Base-by-base conservation (phyloP, 495 filamentous ascomycete genomes). In the Diplogelasinospora grovesii region DNA sequence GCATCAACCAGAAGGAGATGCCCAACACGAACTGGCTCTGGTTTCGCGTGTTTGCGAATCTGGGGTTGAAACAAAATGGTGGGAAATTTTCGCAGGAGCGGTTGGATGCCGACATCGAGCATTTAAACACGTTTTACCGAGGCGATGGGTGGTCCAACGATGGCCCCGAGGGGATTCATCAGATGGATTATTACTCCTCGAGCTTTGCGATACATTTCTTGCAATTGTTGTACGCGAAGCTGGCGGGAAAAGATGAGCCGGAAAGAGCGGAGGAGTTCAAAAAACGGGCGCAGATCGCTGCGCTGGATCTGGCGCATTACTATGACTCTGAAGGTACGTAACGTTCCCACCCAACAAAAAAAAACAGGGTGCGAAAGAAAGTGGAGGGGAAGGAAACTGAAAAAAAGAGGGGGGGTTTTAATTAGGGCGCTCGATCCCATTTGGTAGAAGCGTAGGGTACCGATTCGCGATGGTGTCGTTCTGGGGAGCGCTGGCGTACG, bases 121-220 rank as follows among this genome's bases (percentile, higher is more conserved):
- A 88, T 43, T 63, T 89, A 9, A 78, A 88, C 52, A 84, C 81
- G 3, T 89, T 88, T 60, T 86, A 87, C 54, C 73, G 84, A 5
- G 84, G 83, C 0, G 79, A 76, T 24, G 84, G 85, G 1, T 89
- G 85, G 85, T 84, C 79, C 2, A 86, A 85, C 46, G 85, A 89
- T 49, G 84, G 84, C 0, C 83, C 85, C 0, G 79, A 80, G 54
- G 79, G 76, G 10, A 82, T 85, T 41, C 78, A 81, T 43, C 83
- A 87, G 53, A 82, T 88, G 76, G 85, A 87, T 53, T 88, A 88
- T 53, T 88, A 88, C 53, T 87, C 83, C 14, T 84, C 83, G 8
- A 81, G 77, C 37, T 87, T 86, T 52, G 85, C 83, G 3, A 87
- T 87, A 48, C 83, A 87, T 46, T 86, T 82, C 55, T 60, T 86